Evolutionary conservation across 768 basidiomycete genomes (phyloP).

Genomic region (Mycena crocata): DNA sequence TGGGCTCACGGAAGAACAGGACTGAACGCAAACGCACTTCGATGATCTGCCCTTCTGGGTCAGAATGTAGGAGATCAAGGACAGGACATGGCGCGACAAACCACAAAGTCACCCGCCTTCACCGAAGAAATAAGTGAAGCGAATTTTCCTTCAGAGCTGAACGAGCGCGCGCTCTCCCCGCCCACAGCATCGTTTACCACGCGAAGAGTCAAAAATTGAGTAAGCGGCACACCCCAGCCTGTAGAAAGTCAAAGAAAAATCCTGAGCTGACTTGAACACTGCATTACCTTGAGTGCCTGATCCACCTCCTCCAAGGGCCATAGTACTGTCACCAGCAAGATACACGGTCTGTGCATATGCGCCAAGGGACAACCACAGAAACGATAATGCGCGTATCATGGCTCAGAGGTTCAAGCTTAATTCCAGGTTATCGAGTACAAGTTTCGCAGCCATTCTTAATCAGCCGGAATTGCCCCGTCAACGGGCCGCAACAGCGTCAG

Average conservation of each 20-base stretch:
- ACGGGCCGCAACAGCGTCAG: constrained; percentile 21
- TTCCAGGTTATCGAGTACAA: not conserved
- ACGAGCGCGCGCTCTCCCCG: constrained; percentile 41
- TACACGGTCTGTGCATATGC: constrained; percentile 23
- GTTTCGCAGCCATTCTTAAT: not conserved
- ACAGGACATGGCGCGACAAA: not conserved
- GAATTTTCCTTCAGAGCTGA: constrained; percentile 38
- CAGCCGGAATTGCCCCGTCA: not conserved
- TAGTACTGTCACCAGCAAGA: constrained; percentile 22
- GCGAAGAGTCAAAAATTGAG: constrained; percentile 31
- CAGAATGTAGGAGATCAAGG: constrained; percentile 5
- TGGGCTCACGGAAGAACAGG: not conserved
- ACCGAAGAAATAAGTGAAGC: constrained; percentile 29
- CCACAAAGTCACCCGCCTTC: constrained; percentile 34
- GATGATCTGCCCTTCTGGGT: constrained; percentile 30
- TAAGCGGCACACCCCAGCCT: constrained; percentile 38
- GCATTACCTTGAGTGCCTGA: constrained; percentile 24
- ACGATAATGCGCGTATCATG: constrained; percentile 1
- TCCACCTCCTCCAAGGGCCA: constrained; percentile 29
- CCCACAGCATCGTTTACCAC: constrained; percentile 42
- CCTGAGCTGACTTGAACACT: not conserved
- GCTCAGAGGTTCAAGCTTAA: not conserved
- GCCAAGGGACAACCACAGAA: constrained; percentile 2
- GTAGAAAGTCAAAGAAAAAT: too few relatives aligned
- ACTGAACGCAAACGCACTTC: constrained; percentile 13